phyloP scores from a whole-genome alignment of 345 rosid genomes.

The Psidium friedrichsthalianum region DNA sequence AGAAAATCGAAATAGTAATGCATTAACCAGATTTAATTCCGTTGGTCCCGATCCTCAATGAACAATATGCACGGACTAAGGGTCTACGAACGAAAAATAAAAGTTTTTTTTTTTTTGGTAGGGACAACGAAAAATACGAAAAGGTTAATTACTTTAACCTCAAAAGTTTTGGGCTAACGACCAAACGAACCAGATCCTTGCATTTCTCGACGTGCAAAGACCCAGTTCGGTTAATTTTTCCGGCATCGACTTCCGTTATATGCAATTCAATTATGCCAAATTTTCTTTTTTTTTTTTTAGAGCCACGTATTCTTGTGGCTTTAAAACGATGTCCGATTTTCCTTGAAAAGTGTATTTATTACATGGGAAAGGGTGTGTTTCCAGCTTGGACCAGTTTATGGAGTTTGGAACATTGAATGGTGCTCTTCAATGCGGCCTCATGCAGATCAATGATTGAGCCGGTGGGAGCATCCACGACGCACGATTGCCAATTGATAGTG shows the following conservation, averaged over 20 bases:
- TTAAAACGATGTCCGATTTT: neutral
- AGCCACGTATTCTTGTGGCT: neutral
- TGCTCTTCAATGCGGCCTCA: neutral
- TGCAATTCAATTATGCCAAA: neutral
- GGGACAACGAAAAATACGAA: too few relatives aligned
- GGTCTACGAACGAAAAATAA: rapidly evolving
- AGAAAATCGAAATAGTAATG: too few relatives aligned
- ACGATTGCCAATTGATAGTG: neutral
- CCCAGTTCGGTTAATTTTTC: neutral
- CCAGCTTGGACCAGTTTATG: neutral
- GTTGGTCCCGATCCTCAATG: neutral
- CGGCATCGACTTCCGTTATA: neutral
- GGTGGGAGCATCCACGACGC: neutral
- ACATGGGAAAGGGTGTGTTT: neutral
- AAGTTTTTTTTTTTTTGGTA: too few relatives aligned
- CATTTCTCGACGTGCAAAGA: neutral
- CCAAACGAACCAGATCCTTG: neutral
- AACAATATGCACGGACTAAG: neutral
- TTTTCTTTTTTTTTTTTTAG: neutral
- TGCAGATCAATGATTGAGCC: neutral
- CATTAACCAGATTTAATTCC: neutral
- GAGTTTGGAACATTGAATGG: neutral
- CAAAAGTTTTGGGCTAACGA: rapidly evolving
- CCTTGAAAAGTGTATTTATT: neutral
- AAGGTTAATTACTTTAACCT: neutral